Percentiles rank a stretch among this genome's conserved stretches.
phyloP scores from a whole-genome alignment of 345 rosid species.

The Pseudoturritis turrita region DNA sequence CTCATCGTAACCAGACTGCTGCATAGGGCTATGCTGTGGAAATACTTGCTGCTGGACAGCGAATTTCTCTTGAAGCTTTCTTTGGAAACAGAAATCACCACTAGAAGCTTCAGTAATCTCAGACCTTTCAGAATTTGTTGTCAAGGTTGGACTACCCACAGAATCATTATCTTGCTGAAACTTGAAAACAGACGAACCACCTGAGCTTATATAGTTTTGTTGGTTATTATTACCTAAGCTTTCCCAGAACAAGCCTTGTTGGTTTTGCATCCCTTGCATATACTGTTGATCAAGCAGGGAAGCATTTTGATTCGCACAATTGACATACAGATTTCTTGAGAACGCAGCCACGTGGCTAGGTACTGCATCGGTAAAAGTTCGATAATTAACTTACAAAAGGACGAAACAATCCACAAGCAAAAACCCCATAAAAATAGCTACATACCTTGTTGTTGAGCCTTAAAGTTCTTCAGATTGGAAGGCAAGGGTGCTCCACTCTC shows the following conservation, averaged over 20 bases:
- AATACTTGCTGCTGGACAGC: conserved; percentile 29
- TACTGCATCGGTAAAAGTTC: conserved; percentile 12
- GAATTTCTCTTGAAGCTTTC: conserved; percentile 38
- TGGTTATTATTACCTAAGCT: conserved; percentile 33
- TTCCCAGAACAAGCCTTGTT: conserved; percentile 13
- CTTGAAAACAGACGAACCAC: conserved; percentile 21
- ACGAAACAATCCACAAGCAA: background rate
- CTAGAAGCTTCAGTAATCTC: conserved; percentile 38
- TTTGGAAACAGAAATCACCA: conserved; percentile 35
- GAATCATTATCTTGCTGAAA: conserved; percentile 33
- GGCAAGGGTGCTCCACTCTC: too few relatives aligned
- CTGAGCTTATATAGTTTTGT: conserved; percentile 14
- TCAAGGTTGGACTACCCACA: conserved; percentile 39
- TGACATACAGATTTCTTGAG: conserved; percentile 21
- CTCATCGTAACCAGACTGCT: conserved; percentile 55
- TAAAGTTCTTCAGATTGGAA: too few relatives aligned
- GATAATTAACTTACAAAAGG: background rate
- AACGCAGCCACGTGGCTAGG: conserved; percentile 29
- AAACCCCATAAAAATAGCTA: background rate
- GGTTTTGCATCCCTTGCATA: conserved; percentile 31
- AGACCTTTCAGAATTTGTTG: conserved; percentile 41
- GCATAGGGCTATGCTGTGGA: conserved; percentile 37
- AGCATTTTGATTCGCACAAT: conserved; percentile 25
- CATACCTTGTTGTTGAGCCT: conserved; percentile 34
- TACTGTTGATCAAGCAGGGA: conserved; percentile 27